Conservation (phyloP, 2,329 filamentous ascomycete genomes). For the Aspergillus quadricinctus region DNA sequence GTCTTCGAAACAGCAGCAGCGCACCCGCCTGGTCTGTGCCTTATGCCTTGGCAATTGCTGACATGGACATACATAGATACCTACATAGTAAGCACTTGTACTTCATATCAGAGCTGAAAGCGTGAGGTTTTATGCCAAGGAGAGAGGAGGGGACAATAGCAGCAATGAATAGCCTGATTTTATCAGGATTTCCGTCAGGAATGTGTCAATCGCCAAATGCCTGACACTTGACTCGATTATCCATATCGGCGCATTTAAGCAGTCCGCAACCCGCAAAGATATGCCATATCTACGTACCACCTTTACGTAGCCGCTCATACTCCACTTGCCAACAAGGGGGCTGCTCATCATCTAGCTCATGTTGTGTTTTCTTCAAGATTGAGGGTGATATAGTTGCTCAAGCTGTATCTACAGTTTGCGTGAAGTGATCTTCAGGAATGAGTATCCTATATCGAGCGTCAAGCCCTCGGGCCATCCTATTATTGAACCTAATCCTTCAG, state of each 20-base stretch:
- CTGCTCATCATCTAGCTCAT: neutral
- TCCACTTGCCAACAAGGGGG: neutral
- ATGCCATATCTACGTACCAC: neutral
- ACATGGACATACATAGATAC: neutral
- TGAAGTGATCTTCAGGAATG: neutral
- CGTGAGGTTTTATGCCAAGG: too few relatives aligned
- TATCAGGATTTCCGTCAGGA: neutral
- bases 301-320: neutral
- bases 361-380: neutral
- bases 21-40: neutral
- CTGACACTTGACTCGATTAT: neutral
- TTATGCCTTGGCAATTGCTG: neutral
- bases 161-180: too few relatives aligned
- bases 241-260: neutral
- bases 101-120: too few relatives aligned
- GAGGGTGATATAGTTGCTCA: neutral
- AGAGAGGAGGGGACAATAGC: too few relatives aligned
- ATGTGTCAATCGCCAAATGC: neutral
- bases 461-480: neutral
- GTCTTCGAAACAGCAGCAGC: neutral
- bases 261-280: neutral
- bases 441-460: neutral
- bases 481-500: neutral
- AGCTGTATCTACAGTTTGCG: neutral
- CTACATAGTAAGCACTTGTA: too few relatives aligned